Percentiles rank a stretch among this genome's conserved stretches.
These are phyloP conservation scores for Aphanomyces stellatus DNA, from an alignment of 352 stramenopile species.

Conservation along the genomic window DNA sequence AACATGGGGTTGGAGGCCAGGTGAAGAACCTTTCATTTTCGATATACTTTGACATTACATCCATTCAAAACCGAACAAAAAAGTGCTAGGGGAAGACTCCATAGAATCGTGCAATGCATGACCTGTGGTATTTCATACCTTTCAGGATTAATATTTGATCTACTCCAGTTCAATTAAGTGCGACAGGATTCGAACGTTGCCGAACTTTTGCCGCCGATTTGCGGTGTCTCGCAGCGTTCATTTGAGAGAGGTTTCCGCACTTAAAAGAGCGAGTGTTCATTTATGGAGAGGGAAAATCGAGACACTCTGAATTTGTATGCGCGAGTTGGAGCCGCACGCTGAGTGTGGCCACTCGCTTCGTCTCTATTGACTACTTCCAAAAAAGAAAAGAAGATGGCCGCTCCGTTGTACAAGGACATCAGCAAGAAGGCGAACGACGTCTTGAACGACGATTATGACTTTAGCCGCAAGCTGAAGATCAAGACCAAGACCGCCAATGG, in stretches of 20 bases:
- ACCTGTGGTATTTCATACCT: no score
- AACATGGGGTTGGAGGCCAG: no score
- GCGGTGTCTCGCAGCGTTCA: background rate
- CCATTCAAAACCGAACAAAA: background rate
- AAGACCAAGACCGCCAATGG: conserved; percentile 70
- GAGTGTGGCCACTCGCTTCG: background rate
- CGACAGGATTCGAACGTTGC: background rate
- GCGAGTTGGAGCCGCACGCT: conserved; percentile 2
- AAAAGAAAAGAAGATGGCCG: conserved; percentile 28
- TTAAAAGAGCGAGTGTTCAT: conserved; percentile 13
- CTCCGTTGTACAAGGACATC: conserved; percentile 73
- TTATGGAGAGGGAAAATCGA: conserved; percentile 3
- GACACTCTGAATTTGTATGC: conserved; percentile 1
- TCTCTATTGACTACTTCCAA: conserved; percentile 5
- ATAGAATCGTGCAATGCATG: background rate
- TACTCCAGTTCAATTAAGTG: no score
- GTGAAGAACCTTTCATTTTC: background rate
- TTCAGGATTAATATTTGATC: no score
- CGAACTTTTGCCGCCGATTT: background rate
- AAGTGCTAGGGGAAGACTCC: background rate
- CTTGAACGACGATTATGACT: conserved; percentile 70
- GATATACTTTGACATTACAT: background rate
- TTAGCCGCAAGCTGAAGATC: conserved; percentile 73
- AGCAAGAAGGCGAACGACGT: conserved; percentile 69
- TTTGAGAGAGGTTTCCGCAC: conserved; percentile 7